These are phyloP conservation scores for Pseudofabraea citricarpa DNA, from an alignment of 2,329 filamentous ascomycete genomes.

Conservation along the genomic window DNA sequence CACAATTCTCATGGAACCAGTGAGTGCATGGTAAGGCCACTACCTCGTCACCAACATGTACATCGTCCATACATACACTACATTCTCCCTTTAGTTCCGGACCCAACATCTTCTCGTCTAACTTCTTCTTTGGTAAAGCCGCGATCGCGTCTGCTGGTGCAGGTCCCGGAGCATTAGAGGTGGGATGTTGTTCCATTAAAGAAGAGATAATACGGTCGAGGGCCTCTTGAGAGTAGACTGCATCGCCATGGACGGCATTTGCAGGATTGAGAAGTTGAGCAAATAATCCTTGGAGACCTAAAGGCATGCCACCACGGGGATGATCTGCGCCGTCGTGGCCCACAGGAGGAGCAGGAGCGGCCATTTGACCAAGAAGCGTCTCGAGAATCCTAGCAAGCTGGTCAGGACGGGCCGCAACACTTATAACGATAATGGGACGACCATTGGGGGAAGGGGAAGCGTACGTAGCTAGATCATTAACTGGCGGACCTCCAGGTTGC, in stretches of 20 bases:
- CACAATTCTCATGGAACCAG: conserved; percentile 86
- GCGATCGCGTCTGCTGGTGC: conserved; percentile 72
- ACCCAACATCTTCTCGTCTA: conserved; percentile 66
- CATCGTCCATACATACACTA: conserved; percentile 90
- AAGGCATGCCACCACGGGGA: conserved; percentile 26
- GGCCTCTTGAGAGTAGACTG: conserved; percentile 85
- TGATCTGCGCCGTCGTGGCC: conserved; percentile 16
- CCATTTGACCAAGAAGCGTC: conserved; percentile 21
- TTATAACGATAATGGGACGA: conserved; percentile 14
- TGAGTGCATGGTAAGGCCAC: conserved; percentile 81
- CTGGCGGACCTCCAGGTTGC: conserved; percentile 39
- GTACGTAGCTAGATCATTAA: conserved; percentile 43
- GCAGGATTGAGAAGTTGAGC: conserved; percentile 45
- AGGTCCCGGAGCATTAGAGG: conserved; percentile 75
- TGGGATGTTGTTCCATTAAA: conserved; percentile 78
- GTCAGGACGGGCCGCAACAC: conserved; percentile 22
- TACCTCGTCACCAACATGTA: conserved; percentile 68
- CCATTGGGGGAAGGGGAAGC: conserved; percentile 20
- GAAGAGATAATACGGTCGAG: conserved; percentile 83
- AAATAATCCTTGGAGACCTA: conserved; percentile 48
- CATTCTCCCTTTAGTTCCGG: conserved; percentile 70
- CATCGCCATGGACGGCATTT: conserved; percentile 64
- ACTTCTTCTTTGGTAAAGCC: conserved; percentile 63
- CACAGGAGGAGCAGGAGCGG: conserved; percentile 11
- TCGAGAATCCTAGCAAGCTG: conserved; percentile 21